Conservation (phyloP, 164 flowering plant genomes). For the Vitis rupestris region DNA sequence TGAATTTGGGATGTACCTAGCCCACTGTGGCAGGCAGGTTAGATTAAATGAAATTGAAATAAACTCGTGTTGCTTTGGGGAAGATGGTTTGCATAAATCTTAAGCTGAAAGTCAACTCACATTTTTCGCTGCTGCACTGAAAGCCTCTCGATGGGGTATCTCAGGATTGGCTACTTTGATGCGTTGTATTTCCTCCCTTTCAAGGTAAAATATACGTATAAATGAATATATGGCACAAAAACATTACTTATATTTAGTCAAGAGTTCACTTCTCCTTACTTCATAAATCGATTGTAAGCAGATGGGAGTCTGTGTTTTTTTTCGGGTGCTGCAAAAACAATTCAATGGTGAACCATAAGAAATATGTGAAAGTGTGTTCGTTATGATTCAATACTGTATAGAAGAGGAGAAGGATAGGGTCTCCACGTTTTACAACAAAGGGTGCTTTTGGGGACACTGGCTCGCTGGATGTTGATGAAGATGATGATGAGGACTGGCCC, state of each 20-base stretch:
- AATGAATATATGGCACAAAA: neutral
- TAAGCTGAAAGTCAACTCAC: slow-evolving; percentile 29
- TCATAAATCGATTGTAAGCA: slow-evolving; percentile 95
- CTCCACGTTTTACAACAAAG: slow-evolving; percentile 78
- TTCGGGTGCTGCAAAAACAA: slow-evolving; percentile 71
- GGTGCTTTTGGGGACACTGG: slow-evolving; percentile 61
- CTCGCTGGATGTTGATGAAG: slow-evolving; percentile 45
- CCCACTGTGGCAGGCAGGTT: slow-evolving; percentile 45
- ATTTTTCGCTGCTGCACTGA: slow-evolving; percentile 86
- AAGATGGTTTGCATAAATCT: neutral
- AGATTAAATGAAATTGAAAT: neutral
- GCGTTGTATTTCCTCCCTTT: slow-evolving; percentile 91
- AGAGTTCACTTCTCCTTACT: slow-evolving; percentile 37
- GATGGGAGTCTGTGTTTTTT: slow-evolving; percentile 93
- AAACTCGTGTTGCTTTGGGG: too few relatives aligned
- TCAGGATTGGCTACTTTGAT: slow-evolving; percentile 84
- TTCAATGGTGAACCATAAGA: neutral
- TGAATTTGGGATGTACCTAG: slow-evolving; percentile 64
- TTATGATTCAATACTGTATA: neutral
- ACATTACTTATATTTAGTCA: neutral
- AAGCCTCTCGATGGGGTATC: slow-evolving; percentile 88
- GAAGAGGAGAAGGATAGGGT: neutral
- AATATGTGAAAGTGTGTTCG: neutral
- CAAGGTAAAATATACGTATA: neutral
- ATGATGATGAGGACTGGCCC: slow-evolving; percentile 48